These are phyloP conservation scores for Peronospora farinosa DNA, from an alignment of 352 stramenopile species.

Conservation along the genomic window DNA sequence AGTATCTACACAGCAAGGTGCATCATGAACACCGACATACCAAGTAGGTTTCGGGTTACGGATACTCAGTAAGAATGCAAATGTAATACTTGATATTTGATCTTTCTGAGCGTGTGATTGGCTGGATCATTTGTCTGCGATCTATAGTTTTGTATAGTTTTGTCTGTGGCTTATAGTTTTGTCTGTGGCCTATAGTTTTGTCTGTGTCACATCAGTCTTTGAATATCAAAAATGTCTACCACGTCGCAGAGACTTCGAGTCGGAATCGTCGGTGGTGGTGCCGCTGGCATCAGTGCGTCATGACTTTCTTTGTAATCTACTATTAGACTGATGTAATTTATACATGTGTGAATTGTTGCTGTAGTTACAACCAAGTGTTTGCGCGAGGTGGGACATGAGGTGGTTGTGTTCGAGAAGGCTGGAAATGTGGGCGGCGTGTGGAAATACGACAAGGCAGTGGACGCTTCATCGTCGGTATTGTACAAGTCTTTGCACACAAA, in stretches of 20 bases:
- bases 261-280: slow-evolving; percentile 64
- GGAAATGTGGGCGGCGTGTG: slow-evolving; percentile 62
- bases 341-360: neutral
- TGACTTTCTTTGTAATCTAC: neutral
- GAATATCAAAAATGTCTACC: slow-evolving; percentile 7
- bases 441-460: slow-evolving; percentile 54
- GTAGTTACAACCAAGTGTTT: slow-evolving; percentile 68
- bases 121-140: too few species aligned
- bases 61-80: too few species aligned
- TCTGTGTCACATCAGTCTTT: too few species aligned
- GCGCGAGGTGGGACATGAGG: slow-evolving; percentile 52
- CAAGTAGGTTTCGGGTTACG: too few species aligned
- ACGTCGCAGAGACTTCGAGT: slow-evolving; percentile 34
- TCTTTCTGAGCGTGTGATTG: too few species aligned
- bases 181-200: too few species aligned
- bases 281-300: slow-evolving; percentile 66
- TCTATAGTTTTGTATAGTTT: too few species aligned
- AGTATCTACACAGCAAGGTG: too few species aligned
- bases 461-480: slow-evolving; percentile 46
- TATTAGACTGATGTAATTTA: neutral
- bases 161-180: too few species aligned
- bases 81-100: too few species aligned
- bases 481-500: slow-evolving; percentile 84
- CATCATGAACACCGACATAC: too few species aligned
- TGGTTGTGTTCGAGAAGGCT: slow-evolving; percentile 72